Base-by-base conservation (phyloP, 768 basidiomycete genomes). In the Clitopilus passeckerianus region DNA sequence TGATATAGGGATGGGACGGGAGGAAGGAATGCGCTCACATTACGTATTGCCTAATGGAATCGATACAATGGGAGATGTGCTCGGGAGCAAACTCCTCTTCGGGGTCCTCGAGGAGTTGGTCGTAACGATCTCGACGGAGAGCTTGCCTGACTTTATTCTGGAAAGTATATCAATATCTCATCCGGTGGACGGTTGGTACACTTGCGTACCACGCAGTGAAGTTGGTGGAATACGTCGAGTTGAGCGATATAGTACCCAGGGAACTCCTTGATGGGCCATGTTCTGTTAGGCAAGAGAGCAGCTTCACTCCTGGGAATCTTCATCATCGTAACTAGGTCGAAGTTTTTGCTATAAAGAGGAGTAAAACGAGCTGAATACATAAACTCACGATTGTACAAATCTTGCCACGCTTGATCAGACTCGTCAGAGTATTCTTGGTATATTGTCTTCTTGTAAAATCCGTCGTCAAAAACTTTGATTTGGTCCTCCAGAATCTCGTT, bases 211-310 rank as follows among this genome's bases (percentile, higher is more conserved):
- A 72, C 50, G 54, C 72, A 73, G 59, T 71, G 71, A 7, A 71
- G 61, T 50, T 70, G 66, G 50, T 71, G 71, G 59, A 68, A 71
- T 4, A 71, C 67, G 24, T 69, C 66, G 10, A 70, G 64, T 7
- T 63, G 56, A 8, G 67, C 57, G 5, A 68, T 64, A 53, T 69
- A 70, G 43, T 69, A 59, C 6, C 64, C 65, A 43, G 67, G 60
- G 27, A 70, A 65, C 2, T 65, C 65, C 15, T 63, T 65, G 27
- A 71, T 63, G 1, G 66, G 64, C 53, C 60, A 65, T 1, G 70
- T 68, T 34, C 59, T 59, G 54, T 70, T 71, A 8, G 60, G 60
- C 5, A 71, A 56, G 18, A 60, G 62, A 18, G 52, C 52, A 10
- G 66, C 67, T 56, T 67, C 66, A 35, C 60, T 61, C 52, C 60